Evolutionary conservation across 441 rosid species (phyloP), one percentile per base, ranked within the genome.

Genomic region (Arabidopsis lyrata): DNA sequence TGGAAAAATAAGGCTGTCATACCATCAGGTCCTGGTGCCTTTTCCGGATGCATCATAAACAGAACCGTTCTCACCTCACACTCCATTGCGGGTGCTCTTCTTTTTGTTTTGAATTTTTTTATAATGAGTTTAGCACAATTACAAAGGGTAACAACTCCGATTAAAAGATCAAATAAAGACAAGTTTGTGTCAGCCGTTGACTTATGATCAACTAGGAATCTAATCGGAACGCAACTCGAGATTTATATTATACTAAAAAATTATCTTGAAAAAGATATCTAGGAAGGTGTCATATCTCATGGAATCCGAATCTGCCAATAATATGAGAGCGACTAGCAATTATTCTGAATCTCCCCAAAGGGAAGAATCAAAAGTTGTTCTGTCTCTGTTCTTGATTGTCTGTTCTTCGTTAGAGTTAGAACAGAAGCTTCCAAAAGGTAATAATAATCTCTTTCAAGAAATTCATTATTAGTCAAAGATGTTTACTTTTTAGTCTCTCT

Each of bases 131-230:
- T n/a, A n/a, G n/a, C n/a, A n/a, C n/a, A 22, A 22, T 22, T 22
- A 22, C 24, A 1, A 22, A 22, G 24, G 24, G 24, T 22, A 22
- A 22, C 24, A 22, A 22, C 24, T 22, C 24, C 24, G 24, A 22
- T 22, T 22, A 22, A 22, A 22, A 8, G 14, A 42, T 56, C 6
- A 56, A 34, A 60, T 8, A 22, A 22, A 49, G 58, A 48, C 14
- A 65, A 49, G 8, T 12, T 49, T 65, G 5, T 31, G 42, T 52
- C 70, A 49, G 47, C 32, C 58, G n/a, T 65, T 66, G 60, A 66
- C 60, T 35, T 27, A 8, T 11, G 15, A 64, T 16, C 31, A 10
- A n/a, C 1, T 13, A 50, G 22, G 59, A 18, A 49, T 34, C 58
- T 13, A 22, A 50, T 66, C 70, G 3, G 58, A 18, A 48, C 44